Evolutionary conservation across 257 asterid species (phyloP), one percentile per base, ranked within the genome.

Genomic region (Jacaranda mimosifolia): DNA sequence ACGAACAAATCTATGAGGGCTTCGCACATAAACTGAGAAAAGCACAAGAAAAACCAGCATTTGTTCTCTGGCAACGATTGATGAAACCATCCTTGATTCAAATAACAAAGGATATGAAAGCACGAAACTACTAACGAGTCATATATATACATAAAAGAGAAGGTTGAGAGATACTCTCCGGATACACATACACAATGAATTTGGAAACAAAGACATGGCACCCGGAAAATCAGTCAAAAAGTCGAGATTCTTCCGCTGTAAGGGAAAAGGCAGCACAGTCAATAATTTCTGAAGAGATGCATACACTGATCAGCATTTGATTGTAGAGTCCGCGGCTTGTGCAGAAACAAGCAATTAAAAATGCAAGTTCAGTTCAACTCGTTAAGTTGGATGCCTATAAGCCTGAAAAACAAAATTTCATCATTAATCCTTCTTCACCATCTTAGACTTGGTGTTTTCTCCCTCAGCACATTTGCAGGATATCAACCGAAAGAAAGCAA

Each of bases 381-480:
- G 46, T 68, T 56, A 57, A 77, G 72, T 38, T 38, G 32, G 78
- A 74, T 39, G 63, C 72, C 36, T 60, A 48, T 45, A 35, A 59
- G 49, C 81, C 77, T 70, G 72, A 40, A 73, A 69, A 70, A 38
- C 58, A 64, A 58, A 10, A 45, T 14, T 11, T 65, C 68, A 38
- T 64, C 26, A 26, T 21, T 12, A 7, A 19, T 48, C 45, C 21
- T 13, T 48, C 58, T 38, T 48, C 45, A 64, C 49, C 9, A 36
- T 42, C 70, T 64, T 1, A 3, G 32, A 7, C 32, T 64, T 15
- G 8, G 3, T 40, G 48, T 3, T n/a, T 64, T 64, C 51, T 64
- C 51, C 13, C 18, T 64, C 10, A 2, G 32, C 52, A 17, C 18
- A 64, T 1, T 64, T 19, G 26, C 73, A 68, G 45, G 45, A 12